These are phyloP conservation scores for Ophiosphaerella korrae DNA, from an alignment of 2,329 filamentous ascomycete genomes.

Conservation along the genomic window DNA sequence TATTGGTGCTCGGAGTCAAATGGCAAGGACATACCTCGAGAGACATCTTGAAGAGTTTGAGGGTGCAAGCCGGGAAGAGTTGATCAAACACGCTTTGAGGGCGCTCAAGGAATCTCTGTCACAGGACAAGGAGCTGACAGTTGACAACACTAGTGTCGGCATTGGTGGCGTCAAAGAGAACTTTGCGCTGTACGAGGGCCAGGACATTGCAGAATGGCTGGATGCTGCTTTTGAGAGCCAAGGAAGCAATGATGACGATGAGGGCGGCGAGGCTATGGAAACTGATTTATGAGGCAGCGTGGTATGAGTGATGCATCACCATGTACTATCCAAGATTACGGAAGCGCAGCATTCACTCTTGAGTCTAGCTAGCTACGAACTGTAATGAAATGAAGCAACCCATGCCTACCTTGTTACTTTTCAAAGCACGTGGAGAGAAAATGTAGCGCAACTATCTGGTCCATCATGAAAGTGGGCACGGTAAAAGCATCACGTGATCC, in stretches of 20 bases:
- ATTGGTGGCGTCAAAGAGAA: constrained; percentile 78
- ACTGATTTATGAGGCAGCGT: constrained; percentile 51
- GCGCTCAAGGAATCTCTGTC: constrained; percentile 94
- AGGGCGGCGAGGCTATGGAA: constrained; percentile 58
- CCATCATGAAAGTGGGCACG: not conserved
- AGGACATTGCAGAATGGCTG: constrained; percentile 84
- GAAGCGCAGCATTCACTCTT: not conserved
- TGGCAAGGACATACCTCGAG: constrained; percentile 97
- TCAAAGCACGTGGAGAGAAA: too few relatives aligned
- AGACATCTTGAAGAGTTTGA: constrained; percentile 85
- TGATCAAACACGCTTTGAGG: constrained; percentile 86
- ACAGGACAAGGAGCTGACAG: constrained; percentile 96
- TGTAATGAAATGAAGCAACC: constrained; percentile 23
- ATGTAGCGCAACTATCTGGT: too few relatives aligned
- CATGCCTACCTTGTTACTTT: not conserved
- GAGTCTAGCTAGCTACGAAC: constrained; percentile 23
- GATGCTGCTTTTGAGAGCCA: constrained; percentile 66
- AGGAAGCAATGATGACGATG: constrained; percentile 44
- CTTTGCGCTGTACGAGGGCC: constrained; percentile 90
- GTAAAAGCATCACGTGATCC: constrained; percentile 27
- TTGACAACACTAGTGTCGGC: constrained; percentile 94
- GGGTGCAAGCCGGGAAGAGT: constrained; percentile 76
- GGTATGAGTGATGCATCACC: not conserved
- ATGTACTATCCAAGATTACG: not conserved
- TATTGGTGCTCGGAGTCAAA: constrained; percentile 94